Conservation (phyloP, 768 basidiomycete genomes). For the Tephrocybe rancida region DNA sequence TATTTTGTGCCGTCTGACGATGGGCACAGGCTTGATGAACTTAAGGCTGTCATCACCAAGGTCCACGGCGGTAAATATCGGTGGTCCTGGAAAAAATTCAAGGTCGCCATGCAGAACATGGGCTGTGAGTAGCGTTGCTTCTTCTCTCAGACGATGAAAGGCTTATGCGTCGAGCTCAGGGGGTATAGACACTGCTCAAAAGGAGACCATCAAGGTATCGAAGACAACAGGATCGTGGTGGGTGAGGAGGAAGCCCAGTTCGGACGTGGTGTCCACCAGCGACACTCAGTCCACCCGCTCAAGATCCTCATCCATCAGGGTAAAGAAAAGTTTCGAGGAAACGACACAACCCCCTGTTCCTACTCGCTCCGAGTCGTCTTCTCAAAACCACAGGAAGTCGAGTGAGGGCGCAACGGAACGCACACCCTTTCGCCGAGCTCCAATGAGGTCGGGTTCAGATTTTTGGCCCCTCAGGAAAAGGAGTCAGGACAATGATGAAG, state of each 20-base stretch:
- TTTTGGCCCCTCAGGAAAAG: conserved; percentile 24
- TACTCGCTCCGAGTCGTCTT: conserved; percentile 11
- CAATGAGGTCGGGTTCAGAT: conserved; percentile 20
- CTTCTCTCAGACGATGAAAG: neutral
- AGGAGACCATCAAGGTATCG: conserved; percentile 45
- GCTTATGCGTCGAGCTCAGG: conserved; percentile 39
- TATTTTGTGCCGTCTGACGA: neutral
- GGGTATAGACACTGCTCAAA: conserved; percentile 63
- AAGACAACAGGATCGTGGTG: conserved; percentile 21
- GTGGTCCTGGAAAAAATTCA: conserved; percentile 86
- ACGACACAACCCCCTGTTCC: neutral
- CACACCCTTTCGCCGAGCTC: conserved; percentile 7
- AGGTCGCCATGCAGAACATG: conserved; percentile 78
- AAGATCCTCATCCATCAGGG: conserved; percentile 11
- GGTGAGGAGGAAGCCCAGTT: conserved; percentile 46
- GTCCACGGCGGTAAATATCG: conserved; percentile 77
- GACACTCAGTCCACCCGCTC: conserved; percentile 14
- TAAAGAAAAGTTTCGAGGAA: conserved; percentile 11
- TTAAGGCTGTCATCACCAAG: conserved; percentile 73
- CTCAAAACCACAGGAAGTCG: conserved; percentile 1
- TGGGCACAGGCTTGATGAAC: conserved; percentile 52
- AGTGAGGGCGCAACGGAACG: conserved; percentile 10
- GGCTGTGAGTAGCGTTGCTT: conserved; percentile 57
- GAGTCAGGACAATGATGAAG: conserved; percentile 26
- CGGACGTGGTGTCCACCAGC: conserved; percentile 19